Evolutionary conservation across 306 rosid species (phyloP).

Genomic region (Quercus variabilis): DNA sequence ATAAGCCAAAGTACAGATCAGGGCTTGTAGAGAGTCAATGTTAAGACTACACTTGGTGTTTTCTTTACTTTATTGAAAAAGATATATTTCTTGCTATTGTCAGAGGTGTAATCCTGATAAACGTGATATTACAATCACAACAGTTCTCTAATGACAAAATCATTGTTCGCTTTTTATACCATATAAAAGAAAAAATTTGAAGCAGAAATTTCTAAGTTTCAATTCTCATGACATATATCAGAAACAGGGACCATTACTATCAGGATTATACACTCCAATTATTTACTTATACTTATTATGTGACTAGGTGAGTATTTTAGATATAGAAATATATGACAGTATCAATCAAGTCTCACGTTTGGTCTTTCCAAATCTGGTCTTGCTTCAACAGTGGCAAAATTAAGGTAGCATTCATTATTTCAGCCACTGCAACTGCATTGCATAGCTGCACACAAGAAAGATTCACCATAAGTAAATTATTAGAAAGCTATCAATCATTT

Average conservation of each 20-base stretch:
- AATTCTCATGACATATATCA: neutral
- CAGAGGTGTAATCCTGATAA: neutral
- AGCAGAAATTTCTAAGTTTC: neutral
- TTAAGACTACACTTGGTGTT: neutral
- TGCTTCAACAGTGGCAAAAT: constrained; percentile 96
- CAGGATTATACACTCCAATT: neutral
- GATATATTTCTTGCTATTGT: neutral
- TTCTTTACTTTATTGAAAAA: neutral
- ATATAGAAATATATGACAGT: neutral
- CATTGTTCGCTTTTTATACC: neutral
- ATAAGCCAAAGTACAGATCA: neutral
- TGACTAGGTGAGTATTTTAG: neutral
- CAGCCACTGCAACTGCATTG: constrained; percentile 99
- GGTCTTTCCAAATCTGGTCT: constrained; percentile 99
- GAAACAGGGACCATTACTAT: neutral
- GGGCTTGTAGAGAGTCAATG: neutral
- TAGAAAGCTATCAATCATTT: neutral
- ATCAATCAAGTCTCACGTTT: constrained; percentile 63
- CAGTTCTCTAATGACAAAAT: neutral
- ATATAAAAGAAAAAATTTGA: neutral
- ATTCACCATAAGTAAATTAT: constrained; percentile 11
- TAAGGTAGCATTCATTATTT: constrained; percentile 95
- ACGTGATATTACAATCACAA: neutral
- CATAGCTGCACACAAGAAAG: constrained; percentile 70
- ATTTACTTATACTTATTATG: neutral